phyloP scores from a whole-genome alignment of 2,329 filamentous ascomycete genomes.

The Paramyrothecium sp. region DNA sequence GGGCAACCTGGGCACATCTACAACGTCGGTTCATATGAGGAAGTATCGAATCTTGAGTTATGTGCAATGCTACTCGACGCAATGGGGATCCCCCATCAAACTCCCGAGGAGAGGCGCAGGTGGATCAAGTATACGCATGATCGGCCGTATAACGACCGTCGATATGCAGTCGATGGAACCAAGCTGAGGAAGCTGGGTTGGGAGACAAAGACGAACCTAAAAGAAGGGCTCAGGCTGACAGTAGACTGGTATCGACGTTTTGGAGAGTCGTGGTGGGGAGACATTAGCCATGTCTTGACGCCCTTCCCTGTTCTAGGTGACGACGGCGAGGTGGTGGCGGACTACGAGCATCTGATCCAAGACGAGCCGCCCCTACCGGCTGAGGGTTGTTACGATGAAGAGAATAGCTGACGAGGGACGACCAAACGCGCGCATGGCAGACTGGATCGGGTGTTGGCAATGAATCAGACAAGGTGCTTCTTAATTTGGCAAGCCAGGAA shows the following conservation, averaged over 20 bases:
- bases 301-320: constrained; percentile 64
- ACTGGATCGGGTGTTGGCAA: background rate
- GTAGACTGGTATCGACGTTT: constrained; percentile 70
- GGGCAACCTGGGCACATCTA: constrained; percentile 74
- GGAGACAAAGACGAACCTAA: constrained; percentile 65
- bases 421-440: constrained; percentile 7
- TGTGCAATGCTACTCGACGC: constrained; percentile 63
- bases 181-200: constrained; percentile 68
- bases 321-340: constrained; percentile 52
- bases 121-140: constrained; percentile 76
- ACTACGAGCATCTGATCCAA: constrained; percentile 33
- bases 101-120: constrained; percentile 52
- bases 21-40: constrained; percentile 77
- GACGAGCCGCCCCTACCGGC: constrained; percentile 28
- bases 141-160: constrained; percentile 74
- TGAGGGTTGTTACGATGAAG: constrained; percentile 14
- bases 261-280: constrained; percentile 70
- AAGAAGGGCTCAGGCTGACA: constrained; percentile 60
- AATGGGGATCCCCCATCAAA: constrained; percentile 54
- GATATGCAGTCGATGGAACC: constrained; percentile 69
- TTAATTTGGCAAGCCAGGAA: too few species aligned
- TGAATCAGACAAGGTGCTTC: background rate
- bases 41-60: constrained; percentile 72
- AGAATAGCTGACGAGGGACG: constrained; percentile 11
- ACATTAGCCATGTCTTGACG: constrained; percentile 66